These are phyloP conservation scores for Lipomyces spencermartinsiae DNA, from an alignment of 805 yeast genomes.

Conservation along the genomic window DNA sequence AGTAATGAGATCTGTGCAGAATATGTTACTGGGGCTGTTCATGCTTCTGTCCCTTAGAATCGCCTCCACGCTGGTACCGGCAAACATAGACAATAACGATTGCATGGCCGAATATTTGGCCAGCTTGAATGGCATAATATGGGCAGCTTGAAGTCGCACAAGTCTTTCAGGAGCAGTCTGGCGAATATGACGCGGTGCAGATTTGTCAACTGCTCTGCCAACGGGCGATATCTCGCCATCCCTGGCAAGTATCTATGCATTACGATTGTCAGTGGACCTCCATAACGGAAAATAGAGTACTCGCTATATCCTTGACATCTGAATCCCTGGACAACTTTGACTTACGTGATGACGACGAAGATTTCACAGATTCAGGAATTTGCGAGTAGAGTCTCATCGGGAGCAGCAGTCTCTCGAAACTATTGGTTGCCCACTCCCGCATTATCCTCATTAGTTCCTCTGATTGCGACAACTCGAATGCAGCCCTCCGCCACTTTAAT, in stretches of 20 bases:
- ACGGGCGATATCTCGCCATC: constrained; percentile 1
- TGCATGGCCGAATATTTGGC: constrained; percentile 6
- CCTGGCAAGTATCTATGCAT: constrained; percentile 3
- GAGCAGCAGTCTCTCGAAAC: background rate
- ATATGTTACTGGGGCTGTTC: background rate
- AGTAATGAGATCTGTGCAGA: background rate
- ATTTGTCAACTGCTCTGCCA: constrained; percentile 3
- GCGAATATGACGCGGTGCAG: background rate
- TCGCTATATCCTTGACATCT: constrained; percentile 4
- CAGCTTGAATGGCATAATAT: background rate
- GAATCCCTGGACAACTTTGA: background rate
- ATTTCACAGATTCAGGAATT: constrained; percentile 2
- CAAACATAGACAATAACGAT: constrained; percentile 1
- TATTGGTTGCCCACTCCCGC: background rate
- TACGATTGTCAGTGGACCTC: background rate
- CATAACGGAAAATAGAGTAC: constrained; percentile 1
- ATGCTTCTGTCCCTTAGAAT: background rate
- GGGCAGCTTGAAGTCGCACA: constrained; percentile 1
- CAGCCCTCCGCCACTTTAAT: background rate
- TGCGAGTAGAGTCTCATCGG: background rate
- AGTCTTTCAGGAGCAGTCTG: constrained; percentile 5
- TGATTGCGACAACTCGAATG: background rate
- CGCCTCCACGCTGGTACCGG: background rate
- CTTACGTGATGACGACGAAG: constrained; percentile 4
- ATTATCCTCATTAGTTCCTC: background rate